These are phyloP conservation scores for Tephrocybe sp. DNA, from an alignment of 768 basidiomycete genomes.

Conservation along the genomic window DNA sequence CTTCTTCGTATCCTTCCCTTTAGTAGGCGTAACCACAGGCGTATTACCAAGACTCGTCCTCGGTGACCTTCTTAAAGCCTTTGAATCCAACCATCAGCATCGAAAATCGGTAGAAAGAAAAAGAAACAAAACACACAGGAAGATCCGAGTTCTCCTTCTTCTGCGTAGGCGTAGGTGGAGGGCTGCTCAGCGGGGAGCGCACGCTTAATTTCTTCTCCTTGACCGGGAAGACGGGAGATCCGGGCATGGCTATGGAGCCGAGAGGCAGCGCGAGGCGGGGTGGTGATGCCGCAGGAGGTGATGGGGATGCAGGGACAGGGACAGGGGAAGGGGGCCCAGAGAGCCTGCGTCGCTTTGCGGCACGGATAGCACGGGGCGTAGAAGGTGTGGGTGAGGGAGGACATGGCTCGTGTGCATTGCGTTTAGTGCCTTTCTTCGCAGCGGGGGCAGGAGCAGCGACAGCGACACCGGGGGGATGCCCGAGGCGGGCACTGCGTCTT, in stretches of 20 bases:
- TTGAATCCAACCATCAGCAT: too few species aligned
- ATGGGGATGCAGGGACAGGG: too few species aligned
- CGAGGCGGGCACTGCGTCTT: too few species aligned
- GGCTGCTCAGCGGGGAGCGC: constrained; percentile 6
- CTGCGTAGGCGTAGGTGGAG: neutral
- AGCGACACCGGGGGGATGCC: too few species aligned
- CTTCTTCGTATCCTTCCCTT: too few species aligned
- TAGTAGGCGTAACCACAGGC: too few species aligned
- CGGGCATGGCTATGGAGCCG: neutral
- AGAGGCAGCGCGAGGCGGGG: neutral
- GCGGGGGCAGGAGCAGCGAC: neutral
- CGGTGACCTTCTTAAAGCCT: too few species aligned
- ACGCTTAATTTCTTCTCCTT: neutral
- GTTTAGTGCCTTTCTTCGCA: neutral
- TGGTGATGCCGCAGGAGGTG: too few species aligned
- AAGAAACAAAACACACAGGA: too few species aligned
- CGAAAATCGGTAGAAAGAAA: too few species aligned
- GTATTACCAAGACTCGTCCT: too few species aligned
- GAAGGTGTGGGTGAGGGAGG: neutral
- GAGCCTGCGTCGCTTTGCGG: constrained; percentile 15
- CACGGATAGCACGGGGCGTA: constrained; percentile 12
- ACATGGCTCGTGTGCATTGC: neutral
- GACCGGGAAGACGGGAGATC: neutral
- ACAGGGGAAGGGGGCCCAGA: neutral
- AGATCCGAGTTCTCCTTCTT: constrained; percentile 6